Conservation (phyloP, 768 basidiomycete genomes). For the Clitopilus passeckerianus region DNA sequence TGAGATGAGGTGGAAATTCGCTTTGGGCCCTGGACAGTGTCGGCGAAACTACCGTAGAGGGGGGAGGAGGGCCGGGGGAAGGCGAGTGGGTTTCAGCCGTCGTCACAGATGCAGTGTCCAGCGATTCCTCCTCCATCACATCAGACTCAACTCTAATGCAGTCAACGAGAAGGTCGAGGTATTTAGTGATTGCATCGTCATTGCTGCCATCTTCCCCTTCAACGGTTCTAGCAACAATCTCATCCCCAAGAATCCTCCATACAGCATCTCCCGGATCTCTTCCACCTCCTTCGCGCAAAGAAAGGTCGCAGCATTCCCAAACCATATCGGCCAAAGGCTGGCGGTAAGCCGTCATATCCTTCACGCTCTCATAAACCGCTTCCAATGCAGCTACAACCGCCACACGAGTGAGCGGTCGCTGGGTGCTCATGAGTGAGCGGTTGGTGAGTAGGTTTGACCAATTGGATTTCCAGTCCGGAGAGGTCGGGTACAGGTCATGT, state of each 20-base stretch:
- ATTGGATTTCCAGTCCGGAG: constrained; percentile 64
- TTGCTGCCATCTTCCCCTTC: constrained; percentile 28
- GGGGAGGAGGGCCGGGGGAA: constrained; percentile 13
- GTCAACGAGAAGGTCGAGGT: constrained; percentile 36
- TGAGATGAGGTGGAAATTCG: constrained; percentile 32
- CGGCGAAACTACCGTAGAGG: constrained; percentile 42
- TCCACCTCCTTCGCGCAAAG: constrained; percentile 20
- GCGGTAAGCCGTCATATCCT: constrained; percentile 66
- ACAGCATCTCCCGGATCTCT: constrained; percentile 33
- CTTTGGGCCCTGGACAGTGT: constrained; percentile 54
- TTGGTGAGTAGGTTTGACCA: constrained; percentile 59
- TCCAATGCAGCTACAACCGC: constrained; percentile 56
- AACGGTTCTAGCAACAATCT: constrained; percentile 52
- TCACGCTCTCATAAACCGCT: constrained; percentile 57
- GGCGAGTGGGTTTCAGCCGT: constrained; percentile 33
- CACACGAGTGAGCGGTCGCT: constrained; percentile 48
- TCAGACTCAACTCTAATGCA: constrained; percentile 29
- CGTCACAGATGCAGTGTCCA: constrained; percentile 32
- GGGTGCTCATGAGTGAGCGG: constrained; percentile 32
- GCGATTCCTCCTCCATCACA: constrained; percentile 37
- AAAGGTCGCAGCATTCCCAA: constrained; percentile 34
- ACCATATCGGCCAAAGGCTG: constrained; percentile 49
- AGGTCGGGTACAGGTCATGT: constrained; percentile 66
- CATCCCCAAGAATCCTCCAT: constrained; percentile 67
- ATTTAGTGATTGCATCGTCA: constrained; percentile 16